Evolutionary conservation across 306 rosid genomes (phyloP), one percentile per base, ranked within the genome.

Genomic region (Hippophae gyantsensis): DNA sequence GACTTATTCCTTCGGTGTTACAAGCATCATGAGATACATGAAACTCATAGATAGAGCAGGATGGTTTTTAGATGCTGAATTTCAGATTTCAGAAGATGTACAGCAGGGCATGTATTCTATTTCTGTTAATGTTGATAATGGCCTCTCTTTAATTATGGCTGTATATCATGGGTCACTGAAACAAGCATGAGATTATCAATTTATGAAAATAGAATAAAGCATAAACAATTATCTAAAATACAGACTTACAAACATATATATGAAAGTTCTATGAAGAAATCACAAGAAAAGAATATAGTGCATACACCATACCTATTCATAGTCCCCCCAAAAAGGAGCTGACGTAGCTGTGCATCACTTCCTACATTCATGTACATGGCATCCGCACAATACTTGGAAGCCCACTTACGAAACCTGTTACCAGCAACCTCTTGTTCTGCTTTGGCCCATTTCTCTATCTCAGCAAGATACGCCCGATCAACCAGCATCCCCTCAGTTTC

Each of bases 401-500:
- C 97, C 97, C 97, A 90, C 55, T 83, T 85, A 48, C 95, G 85
- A 67, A 90, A 90, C 75, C 89, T 83, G 71, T 76, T 86, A 53
- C 13, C 80, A 76, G 96, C 95, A 72, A 87, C 56, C 74, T 72
- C 92, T 71, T 90, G 92, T 75, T 90, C 96, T 13, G 57, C 81
- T 78, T 68, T 85, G 71, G 97, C 97, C 68, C 85, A 76, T 76
- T 90, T 87, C 74, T 90, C 97, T 63, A 90, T 79, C 67, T 74
- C 79, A 67, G 82, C 79, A 47, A 90, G 89, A 84, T 87, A 83
- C 49, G 71, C 76, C 40, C 95, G 83, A 75, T 87, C 94, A 78
- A 90, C 97, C 61, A 87, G 78, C 94, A 90, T 87, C 58, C 97
- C 97, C 78, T 87, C 95, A 58, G 92, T 77, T 75, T 90, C 97